Evolutionary conservation across 1,139 yeast species (phyloP), one percentile per base, ranked within the genome.

Genomic region (Cylindricascospora bacillispora): DNA sequence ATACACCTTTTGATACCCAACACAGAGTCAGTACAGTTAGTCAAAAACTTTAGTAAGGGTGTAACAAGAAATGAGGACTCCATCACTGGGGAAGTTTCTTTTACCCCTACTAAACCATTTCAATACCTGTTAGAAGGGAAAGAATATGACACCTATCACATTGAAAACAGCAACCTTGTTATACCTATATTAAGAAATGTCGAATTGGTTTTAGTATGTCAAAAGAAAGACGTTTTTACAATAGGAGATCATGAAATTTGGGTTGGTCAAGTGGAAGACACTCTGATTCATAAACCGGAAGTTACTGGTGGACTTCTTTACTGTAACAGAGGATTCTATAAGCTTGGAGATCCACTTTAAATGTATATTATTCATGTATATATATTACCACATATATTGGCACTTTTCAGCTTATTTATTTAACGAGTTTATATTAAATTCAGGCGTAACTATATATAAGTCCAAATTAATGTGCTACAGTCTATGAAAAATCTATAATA

Each of bases 221-320:
- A 67, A 35, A 68, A 71, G 26, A 56, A 57, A 24, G 56, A 64
- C 22, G 71, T 69, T 5, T 63, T 80, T 33, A 54, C 55, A 13
- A 73, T 83, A 0, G 83, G 77, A 35, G 81, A 77, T 42, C 95
- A 85, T 52, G 94, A 83, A 49, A 73, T 85, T 2, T 83, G 95
- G 93, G 73, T 81, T 3, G 92, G 80, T 3, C 63, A 65, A 35
- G 81, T 78, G 2, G 50, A 64, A 22, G 75, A 75, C 29, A 66
- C 74, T 4, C 32, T 67, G 14, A 34, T 38, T 3, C 57, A 62
- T 2, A 50, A 51, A n/a, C 39, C 29, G 4, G 52, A 54, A 25
- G 57, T 58, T 4, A 54, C 65, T 2, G 83, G 83, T 3, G 83
- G 83, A 0, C 49, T 79, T 26, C 46, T 78, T n/a, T 78, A 76